Base-by-base conservation (phyloP, 352 stramenopile genomes). In the Phytophthora meadii region DNA sequence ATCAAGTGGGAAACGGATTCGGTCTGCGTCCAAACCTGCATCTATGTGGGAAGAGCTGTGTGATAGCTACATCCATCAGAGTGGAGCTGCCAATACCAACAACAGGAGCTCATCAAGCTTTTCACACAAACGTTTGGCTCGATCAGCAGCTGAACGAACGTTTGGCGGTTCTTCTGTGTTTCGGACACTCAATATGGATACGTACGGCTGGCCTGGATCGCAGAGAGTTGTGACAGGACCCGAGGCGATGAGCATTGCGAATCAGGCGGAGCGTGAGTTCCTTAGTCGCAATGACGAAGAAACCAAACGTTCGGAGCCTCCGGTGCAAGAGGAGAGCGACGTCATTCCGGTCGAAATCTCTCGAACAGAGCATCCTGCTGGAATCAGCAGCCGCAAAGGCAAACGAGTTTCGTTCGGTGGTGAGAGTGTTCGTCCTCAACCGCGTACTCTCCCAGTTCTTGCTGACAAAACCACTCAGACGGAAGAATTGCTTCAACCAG, bases 391-490 rank as follows among this genome's bases (percentile, higher is more conserved):
- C 27, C 39, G 60, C n/a, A 71, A 62, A 25, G 52, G 50, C 56
- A 76, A 76, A 50, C 37, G 48, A 11, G 70, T 77, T 15, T 77
- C 70, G 1, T 77, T 77, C 22, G 36, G 40, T 57, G 46, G 41
- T n/a, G 50, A 70, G 1, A 51, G 1, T 2, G 42, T 51, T 17
- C 40, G 48, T 34, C 45, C 41, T 19, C 56, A 74, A 52, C 66
- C 66, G 60, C 54, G 58, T 14, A 68, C 66, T 34, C 61, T 75
- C 1, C 61, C 58, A 2, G 61, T 77, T 5, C 61, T 77, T 32
- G 52, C 65, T 1, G 72, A 80, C 46, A 77, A 76, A 63, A 77
- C 60, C 5, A 80, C 72, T 5, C 72, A 80, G 36, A 80, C 72
- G 7, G 72, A 77, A 7, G 58, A 69, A 30, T 51, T 30, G 3